Evolutionary conservation across 176 grass and related monocot genomes (phyloP).

Genomic region (Ananas comosus): DNA sequence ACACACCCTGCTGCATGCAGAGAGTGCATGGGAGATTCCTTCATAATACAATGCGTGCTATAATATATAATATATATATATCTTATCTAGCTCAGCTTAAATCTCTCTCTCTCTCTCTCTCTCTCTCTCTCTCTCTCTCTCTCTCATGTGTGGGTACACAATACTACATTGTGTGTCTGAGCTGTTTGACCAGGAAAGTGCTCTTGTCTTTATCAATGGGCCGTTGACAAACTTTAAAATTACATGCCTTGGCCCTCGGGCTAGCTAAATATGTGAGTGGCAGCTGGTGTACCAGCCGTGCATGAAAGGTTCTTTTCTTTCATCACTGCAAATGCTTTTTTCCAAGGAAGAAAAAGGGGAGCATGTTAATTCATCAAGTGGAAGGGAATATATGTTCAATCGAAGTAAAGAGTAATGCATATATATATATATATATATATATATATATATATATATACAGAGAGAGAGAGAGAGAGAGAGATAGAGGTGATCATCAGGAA

Average conservation of each 20-base stretch:
- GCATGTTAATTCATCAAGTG: no score
- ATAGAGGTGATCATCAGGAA: no score
- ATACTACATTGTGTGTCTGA: conserved; percentile 5
- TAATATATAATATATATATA: no score
- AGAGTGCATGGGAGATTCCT: background rate
- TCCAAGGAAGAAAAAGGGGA: no score
- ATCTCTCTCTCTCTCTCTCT: background rate
- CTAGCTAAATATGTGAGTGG: background rate
- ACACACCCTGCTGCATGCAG: background rate
- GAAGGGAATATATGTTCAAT: no score
- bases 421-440: no score
- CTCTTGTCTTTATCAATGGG: conserved; percentile 22
- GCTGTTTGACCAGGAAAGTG: conserved; percentile 30
- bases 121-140: background rate
- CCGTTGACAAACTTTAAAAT: conserved; percentile 36
- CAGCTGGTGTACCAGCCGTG: background rate
- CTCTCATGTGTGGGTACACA: conserved; percentile 5
- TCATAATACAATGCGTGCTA: background rate
- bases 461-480: no score
- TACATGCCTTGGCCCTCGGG: background rate
- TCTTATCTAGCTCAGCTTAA: no score
- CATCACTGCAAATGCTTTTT: no score
- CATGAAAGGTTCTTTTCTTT: no score
- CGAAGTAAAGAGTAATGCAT: no score
- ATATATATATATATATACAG: no score